phyloP scores from a whole-genome alignment of 2,329 filamentous ascomycete genomes.

The Massarina eburnea region DNA sequence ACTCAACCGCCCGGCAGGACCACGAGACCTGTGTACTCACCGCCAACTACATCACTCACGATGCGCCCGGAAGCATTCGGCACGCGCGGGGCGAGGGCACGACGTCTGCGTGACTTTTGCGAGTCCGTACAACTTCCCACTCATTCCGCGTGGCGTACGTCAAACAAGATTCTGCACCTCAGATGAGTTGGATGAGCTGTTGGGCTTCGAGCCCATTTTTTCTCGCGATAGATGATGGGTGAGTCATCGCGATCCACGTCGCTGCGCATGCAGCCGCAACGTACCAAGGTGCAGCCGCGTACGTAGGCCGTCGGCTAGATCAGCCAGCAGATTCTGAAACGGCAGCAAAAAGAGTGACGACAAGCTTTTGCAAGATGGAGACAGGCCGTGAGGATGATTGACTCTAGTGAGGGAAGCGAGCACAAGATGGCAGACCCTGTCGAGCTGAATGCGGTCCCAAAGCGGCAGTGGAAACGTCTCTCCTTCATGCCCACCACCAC shows the following conservation, averaged over 20 bases:
- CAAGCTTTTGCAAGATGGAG: slow-evolving; percentile 15
- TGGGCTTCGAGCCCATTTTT: slow-evolving; percentile 1
- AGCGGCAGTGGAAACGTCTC: slow-evolving; percentile 12
- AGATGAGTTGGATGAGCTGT: too few relatives aligned
- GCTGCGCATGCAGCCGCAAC: slow-evolving; percentile 34
- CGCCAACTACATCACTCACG: slow-evolving; percentile 6
- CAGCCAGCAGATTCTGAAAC: slow-evolving; percentile 36
- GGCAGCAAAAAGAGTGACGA: slow-evolving; percentile 21
- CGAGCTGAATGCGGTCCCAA: slow-evolving; percentile 31
- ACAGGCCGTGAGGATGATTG: slow-evolving; percentile 5
- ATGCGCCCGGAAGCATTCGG: slow-evolving; percentile 11
- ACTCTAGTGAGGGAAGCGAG: slow-evolving; percentile 1
- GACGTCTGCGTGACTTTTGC: slow-evolving; percentile 27
- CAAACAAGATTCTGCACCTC: slow-evolving; percentile 13
- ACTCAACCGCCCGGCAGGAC: background rate
- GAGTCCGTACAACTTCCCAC: slow-evolving; percentile 13
- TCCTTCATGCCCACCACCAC: slow-evolving; percentile 32
- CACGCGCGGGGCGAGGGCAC: slow-evolving; percentile 7
- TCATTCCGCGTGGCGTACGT: slow-evolving; percentile 10
- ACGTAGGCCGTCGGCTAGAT: slow-evolving; percentile 15
- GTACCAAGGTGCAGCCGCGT: slow-evolving; percentile 14
- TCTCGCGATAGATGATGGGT: slow-evolving; percentile 18
- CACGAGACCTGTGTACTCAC: slow-evolving; percentile 1
- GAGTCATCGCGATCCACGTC: slow-evolving; percentile 40
- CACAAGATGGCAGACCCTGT: slow-evolving; percentile 26